Evolutionary conservation across 1,284 basidiomycete species (phyloP).

Genomic region (Meira nashicola): DNA sequence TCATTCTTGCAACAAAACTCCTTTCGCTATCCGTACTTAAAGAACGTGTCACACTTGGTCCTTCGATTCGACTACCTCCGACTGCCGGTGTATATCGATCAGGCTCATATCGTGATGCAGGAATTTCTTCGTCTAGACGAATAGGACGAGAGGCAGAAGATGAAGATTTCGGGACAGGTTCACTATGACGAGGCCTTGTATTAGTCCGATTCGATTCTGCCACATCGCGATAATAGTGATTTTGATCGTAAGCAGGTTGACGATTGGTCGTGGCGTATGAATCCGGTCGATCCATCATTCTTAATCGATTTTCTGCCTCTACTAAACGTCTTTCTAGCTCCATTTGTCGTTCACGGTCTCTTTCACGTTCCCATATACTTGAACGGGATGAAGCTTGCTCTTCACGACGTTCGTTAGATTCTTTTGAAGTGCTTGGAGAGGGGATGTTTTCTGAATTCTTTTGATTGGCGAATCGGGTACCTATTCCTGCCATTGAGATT

Average conservation of each 20-base stretch:
- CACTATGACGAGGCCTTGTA: conserved; percentile 12
- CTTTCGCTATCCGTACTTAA: conserved; percentile 42
- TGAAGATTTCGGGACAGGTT: conserved; percentile 14
- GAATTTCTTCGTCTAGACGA: conserved; percentile 10
- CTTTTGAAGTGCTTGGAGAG: too few relatives aligned
- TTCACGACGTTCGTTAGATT: too few relatives aligned
- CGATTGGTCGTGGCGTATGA: not conserved
- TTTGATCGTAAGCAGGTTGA: not conserved
- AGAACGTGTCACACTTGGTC: conserved; percentile 29
- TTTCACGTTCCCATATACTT: conserved; percentile 26
- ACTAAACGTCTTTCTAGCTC: conserved; percentile 18
- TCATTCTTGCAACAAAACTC: conserved; percentile 48
- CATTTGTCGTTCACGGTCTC: conserved; percentile 27
- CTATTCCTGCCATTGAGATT: too few relatives aligned
- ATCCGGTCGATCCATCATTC: conserved; percentile 3
- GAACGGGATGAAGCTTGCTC: too few relatives aligned
- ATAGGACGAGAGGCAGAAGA: conserved; percentile 19
- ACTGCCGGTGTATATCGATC: conserved; percentile 38
- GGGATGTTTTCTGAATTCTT: conserved; percentile 20
- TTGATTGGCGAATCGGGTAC: too few relatives aligned
- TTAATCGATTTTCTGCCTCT: conserved; percentile 13
- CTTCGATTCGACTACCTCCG: conserved; percentile 28
- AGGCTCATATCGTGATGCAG: conserved; percentile 13
- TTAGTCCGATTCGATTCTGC: not conserved
- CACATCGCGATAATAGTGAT: conserved; percentile 8